phyloP scores from a whole-genome alignment of 768 basidiomycete genomes.

The Agrocybe pediades region DNA sequence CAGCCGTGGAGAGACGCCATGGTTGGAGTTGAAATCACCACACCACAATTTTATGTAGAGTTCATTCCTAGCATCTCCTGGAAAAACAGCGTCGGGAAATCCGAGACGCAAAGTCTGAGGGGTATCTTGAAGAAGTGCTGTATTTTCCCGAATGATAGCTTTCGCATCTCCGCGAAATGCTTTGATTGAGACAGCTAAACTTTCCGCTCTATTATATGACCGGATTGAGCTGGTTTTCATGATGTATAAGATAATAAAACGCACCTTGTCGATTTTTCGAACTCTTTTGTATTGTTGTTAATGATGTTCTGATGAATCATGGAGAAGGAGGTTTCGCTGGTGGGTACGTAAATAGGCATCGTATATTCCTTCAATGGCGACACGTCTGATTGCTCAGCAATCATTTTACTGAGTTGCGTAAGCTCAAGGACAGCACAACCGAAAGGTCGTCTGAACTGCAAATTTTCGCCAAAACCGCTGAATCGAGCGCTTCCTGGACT shows the following conservation, averaged over 20 bases:
- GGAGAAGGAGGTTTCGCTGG: conserved; percentile 83
- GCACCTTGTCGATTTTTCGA: conserved; percentile 80
- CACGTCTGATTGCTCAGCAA: conserved; percentile 62
- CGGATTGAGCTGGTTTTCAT: not conserved
- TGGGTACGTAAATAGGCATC: conserved; percentile 87
- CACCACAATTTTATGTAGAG: conserved; percentile 96
- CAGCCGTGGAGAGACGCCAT: conserved; percentile 48
- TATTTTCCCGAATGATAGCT: conserved; percentile 81
- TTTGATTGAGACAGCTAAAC: conserved; percentile 81
- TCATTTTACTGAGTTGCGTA: conserved; percentile 70
- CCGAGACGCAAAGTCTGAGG: conserved; percentile 86
- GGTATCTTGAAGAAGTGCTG: conserved; percentile 76
- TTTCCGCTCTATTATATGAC: conserved; percentile 68
- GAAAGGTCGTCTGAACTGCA: conserved; percentile 81
- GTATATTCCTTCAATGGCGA: conserved; percentile 71
- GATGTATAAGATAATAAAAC: conserved; percentile 22
- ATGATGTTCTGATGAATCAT: conserved; percentile 97
- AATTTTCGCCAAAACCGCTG: conserved; percentile 33
- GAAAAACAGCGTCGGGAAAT: conserved; percentile 96
- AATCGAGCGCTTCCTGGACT: conserved; percentile 25
- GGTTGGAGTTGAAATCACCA: conserved; percentile 75
- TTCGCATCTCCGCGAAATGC: conserved; percentile 81
- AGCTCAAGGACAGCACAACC: conserved; percentile 95
- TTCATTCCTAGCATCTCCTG: conserved; percentile 90
- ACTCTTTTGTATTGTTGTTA: conserved; percentile 73